Evolutionary conservation across 2,329 filamentous ascomycete genomes (phyloP), one percentile per base, ranked within the genome.

Genomic region (Trematosphaeria pertusa): DNA sequence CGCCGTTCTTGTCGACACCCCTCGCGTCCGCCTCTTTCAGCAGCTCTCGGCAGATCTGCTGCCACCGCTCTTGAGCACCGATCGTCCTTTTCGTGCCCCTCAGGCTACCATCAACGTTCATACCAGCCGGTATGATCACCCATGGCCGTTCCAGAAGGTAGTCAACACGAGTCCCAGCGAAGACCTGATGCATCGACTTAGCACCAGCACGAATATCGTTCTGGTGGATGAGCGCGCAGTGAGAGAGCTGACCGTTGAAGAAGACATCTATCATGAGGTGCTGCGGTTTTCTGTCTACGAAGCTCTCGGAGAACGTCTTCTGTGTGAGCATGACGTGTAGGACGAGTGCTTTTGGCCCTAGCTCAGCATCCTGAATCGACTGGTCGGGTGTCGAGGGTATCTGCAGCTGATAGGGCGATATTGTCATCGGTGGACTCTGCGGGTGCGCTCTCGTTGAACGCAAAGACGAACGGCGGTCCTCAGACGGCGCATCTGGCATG

Each of bases 231-330:
- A 67, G 56, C 5, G 53, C 48, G 26, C 66, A 71, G n/a, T 56
- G 63, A 3, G 67, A 66, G 6, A 79, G 63, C 21, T 70, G 58
- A 28, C 78, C 77, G 43, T 80, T 79, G 56, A 77, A 64, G 53
- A 76, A 74, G 3, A 79, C 69, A n/a, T 79, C 76, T 33, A 78
- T 68, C 55, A 76, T 78, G 39, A 79, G 47, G 24, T 75, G 69
- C 15, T 65, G 62, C n/a, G 54, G 55, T 18, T 44, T 54, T 9
- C 41, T 49, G 26, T 43, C 36, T 14, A 40, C 38, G 10, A 65
- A 53, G 15, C 58, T 52, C n/a, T 46, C 54, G 2, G 60, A 17
- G 36, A 71, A 73, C 1, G 70, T 55, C 39, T 65, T 61, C 7
- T 65, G 51, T 5, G 58, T 62, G 11, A 74, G 53, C 10, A 60